phyloP scores from a whole-genome alignment of 768 basidiomycete genomes.

The Leccinum imitatum region DNA sequence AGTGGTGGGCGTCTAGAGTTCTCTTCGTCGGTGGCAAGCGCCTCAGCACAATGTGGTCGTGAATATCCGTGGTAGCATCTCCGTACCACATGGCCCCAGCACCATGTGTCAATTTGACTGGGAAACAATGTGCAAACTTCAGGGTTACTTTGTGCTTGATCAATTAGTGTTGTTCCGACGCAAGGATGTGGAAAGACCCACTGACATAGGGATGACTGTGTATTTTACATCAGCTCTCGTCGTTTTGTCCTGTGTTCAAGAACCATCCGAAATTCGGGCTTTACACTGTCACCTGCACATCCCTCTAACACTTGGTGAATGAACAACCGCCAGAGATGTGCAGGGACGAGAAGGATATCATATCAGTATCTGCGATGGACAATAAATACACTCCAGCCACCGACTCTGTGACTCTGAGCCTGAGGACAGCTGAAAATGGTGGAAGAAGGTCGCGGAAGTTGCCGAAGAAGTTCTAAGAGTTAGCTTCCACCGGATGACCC shows the following conservation, averaged over 20 bases:
- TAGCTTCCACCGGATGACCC: no score
- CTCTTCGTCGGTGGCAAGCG: not conserved
- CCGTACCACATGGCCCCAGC: not conserved
- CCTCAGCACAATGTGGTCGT: not conserved
- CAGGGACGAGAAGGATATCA: not conserved
- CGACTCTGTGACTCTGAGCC: no score
- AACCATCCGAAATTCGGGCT: no score
- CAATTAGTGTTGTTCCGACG: not conserved
- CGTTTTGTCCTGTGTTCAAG: no score
- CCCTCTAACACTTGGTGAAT: not conserved
- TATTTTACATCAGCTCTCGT: no score
- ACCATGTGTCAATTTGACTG: not conserved
- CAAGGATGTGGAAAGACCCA: not conserved
- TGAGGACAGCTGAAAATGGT: not conserved
- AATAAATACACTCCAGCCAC: no score
- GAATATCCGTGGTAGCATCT: not conserved
- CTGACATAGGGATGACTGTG: not conserved
- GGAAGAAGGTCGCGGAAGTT: not conserved
- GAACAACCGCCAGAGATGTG: not conserved
- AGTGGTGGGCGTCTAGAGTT: not conserved
- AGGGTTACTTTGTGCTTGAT: not conserved
- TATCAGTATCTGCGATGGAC: no score
- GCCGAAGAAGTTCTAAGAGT: not conserved
- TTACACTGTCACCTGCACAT: not conserved
- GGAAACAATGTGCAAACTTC: not conserved